Evolutionary conservation across 192 early-diverging fungal genomes (phyloP).

Genomic region (Podila clonocystis): DNA sequence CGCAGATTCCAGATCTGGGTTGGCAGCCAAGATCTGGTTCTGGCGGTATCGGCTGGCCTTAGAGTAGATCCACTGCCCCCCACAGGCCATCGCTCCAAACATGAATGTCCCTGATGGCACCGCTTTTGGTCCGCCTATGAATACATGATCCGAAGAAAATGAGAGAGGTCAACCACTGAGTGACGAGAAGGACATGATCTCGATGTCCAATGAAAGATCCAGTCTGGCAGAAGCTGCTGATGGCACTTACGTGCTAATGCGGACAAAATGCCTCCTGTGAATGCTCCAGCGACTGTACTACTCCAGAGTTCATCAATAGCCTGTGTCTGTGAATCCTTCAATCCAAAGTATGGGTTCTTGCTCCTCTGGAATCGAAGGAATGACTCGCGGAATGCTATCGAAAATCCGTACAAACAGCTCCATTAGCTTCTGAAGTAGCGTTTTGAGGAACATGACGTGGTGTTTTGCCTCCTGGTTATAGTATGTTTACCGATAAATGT

Average conservation of each 20-base stretch:
- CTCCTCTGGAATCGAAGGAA: constrained; percentile 65
- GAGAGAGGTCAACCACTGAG: too few species aligned
- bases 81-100: constrained; percentile 61
- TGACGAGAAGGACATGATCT: too few species aligned
- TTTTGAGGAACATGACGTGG: too few species aligned
- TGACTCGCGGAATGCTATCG: constrained; percentile 63
- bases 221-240: too few species aligned
- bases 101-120: constrained; percentile 64
- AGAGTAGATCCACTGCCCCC: constrained; percentile 58
- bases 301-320: constrained; percentile 71
- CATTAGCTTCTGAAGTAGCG: too few species aligned
- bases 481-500: constrained; percentile 59
- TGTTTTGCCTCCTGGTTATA: too few species aligned
- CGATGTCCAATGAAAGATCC: too few species aligned
- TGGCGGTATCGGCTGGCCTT: constrained; percentile 61
- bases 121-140: constrained; percentile 59
- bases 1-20: neutral
- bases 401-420: neutral
- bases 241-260: constrained; percentile 52
- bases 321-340: constrained; percentile 67
- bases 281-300: constrained; percentile 65
- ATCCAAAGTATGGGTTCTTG: constrained; percentile 59
- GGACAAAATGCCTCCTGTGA: constrained; percentile 67
- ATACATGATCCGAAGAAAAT: neutral
- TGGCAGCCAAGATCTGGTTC: constrained; percentile 58